Conservation (phyloP, 768 basidiomycete genomes). For the Phaffia australis region DNA sequence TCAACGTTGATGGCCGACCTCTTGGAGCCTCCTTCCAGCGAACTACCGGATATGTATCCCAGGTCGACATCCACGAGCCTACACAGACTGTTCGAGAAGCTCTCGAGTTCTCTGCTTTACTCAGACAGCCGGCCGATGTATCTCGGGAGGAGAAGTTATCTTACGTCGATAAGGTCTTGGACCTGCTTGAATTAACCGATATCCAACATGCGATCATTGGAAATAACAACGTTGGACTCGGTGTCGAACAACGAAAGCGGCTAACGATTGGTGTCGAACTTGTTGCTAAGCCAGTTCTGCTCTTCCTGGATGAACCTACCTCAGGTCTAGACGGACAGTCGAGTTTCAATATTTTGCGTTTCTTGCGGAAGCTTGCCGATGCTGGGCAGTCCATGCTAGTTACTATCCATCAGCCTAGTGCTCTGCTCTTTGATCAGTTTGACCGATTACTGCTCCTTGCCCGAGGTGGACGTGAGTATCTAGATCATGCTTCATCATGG, state of each 20-base stretch:
- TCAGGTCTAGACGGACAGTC: conserved; percentile 61
- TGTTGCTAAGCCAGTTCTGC: conserved; percentile 41
- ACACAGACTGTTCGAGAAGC: conserved; percentile 43
- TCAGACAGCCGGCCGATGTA: conserved; percentile 39
- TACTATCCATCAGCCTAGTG: conserved; percentile 74
- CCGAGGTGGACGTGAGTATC: conserved; percentile 50
- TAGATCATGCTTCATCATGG: no score
- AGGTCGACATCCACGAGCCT: conserved; percentile 39
- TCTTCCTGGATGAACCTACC: conserved; percentile 45
- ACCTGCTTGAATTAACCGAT: conserved; percentile 7
- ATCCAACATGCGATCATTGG: neutral
- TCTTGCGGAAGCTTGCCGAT: conserved; percentile 64
- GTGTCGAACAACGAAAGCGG: conserved; percentile 31
- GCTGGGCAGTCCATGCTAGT: conserved; percentile 74
- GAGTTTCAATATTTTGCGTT: conserved; percentile 63
- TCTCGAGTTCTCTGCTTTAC: conserved; percentile 39
- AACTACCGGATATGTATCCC: conserved; percentile 41
- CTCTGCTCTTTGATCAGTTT: conserved; percentile 71
- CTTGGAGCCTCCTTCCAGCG: conserved; percentile 42
- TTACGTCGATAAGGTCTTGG: conserved; percentile 38
- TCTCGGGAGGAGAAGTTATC: conserved; percentile 37
- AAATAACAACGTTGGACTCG: conserved; percentile 32
- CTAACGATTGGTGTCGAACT: conserved; percentile 40
- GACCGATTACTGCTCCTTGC: conserved; percentile 66
- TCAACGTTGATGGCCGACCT: conserved; percentile 41